These are phyloP conservation scores for Aspergillus piperis DNA, from an alignment of 2,329 filamentous ascomycete species.

Conservation along the genomic window DNA sequence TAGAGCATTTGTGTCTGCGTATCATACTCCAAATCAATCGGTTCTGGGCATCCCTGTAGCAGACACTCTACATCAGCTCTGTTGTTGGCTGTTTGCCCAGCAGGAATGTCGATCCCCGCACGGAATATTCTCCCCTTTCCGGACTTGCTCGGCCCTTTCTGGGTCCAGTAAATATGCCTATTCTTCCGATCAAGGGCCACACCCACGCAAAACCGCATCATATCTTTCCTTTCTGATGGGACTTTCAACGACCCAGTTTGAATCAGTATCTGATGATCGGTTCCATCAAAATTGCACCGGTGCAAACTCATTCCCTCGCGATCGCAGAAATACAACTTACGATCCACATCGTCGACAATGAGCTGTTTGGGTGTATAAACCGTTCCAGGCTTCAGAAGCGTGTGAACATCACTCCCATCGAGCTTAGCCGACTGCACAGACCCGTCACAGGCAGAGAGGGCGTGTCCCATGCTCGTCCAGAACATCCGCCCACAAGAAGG, in stretches of 20 bases:
- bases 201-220: conserved; percentile 57
- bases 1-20: conserved; percentile 49
- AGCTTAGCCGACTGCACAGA: conserved; percentile 48
- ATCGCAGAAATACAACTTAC: conserved; percentile 46
- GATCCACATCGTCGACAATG: conserved; percentile 27
- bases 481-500: conserved; percentile 42
- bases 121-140: conserved; percentile 56
- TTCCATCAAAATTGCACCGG: conserved; percentile 40
- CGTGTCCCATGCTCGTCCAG: conserved; percentile 54
- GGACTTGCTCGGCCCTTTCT: conserved; percentile 59
- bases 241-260: conserved; percentile 33
- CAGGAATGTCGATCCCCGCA: conserved; percentile 47
- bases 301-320: conserved; percentile 45
- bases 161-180: conserved; percentile 61
- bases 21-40: conserved; percentile 60
- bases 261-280: conserved; percentile 40
- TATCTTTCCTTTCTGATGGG: conserved; percentile 31
- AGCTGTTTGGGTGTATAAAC: conserved; percentile 55
- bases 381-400: conserved; percentile 46
- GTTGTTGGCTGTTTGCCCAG: conserved; percentile 32
- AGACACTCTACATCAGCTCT: conserved; percentile 50
- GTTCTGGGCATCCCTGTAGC: conserved; percentile 52
- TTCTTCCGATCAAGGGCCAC: conserved; percentile 49
- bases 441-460: conserved; percentile 43
- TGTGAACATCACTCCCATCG: conserved; percentile 50